Conservation (phyloP, 192 early-diverging fungal genomes). For the Linnemannia zychae region DNA sequence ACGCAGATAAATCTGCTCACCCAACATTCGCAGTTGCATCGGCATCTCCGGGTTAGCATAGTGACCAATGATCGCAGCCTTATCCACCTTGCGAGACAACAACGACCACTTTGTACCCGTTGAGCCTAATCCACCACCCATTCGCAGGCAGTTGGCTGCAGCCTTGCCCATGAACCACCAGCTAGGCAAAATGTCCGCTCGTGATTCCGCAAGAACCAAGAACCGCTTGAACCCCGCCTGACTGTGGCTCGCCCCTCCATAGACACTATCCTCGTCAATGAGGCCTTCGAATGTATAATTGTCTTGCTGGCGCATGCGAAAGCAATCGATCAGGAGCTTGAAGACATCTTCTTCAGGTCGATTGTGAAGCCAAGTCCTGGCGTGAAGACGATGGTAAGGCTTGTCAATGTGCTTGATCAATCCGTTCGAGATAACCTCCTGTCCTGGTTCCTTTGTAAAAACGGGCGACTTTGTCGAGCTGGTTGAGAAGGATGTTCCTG, state of each 20-base stretch:
- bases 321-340: slow-evolving; percentile 10
- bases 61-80: slow-evolving; percentile 25
- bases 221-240: slow-evolving; percentile 8
- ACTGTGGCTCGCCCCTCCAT: not conserved
- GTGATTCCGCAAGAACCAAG: not conserved
- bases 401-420: not conserved
- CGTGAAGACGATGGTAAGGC: slow-evolving; percentile 13
- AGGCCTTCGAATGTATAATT: not conserved
- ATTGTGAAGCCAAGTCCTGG: slow-evolving; percentile 12
- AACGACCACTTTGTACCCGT: slow-evolving; percentile 14
- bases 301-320: slow-evolving; percentile 13
- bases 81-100: slow-evolving; percentile 9
- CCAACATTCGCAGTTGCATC: slow-evolving; percentile 43
- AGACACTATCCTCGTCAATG: not conserved
- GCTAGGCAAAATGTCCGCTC: not conserved
- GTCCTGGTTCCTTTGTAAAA: not conserved
- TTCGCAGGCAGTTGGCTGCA: not conserved
- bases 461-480: not conserved
- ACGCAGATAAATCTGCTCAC: slow-evolving; percentile 28
- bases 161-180: slow-evolving; percentile 14
- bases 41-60: slow-evolving; percentile 33
- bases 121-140: not conserved
- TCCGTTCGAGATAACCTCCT: not conserved
- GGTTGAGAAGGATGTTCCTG: not conserved
- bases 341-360: slow-evolving; percentile 8